These are phyloP conservation scores for Priceomyces melissophilus DNA, from an alignment of 805 yeast species.

Conservation along the genomic window DNA sequence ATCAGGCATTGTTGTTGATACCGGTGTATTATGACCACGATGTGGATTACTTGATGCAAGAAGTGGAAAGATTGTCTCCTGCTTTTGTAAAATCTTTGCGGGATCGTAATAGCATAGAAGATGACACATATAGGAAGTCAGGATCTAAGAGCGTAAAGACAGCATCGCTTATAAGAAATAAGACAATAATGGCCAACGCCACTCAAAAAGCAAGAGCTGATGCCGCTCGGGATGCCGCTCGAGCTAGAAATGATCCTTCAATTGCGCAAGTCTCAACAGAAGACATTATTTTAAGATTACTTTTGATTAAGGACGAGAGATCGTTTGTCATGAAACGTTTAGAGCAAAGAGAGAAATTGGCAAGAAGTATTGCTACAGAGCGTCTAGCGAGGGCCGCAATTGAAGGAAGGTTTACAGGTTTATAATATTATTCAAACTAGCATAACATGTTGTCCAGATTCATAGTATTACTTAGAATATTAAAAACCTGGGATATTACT, in stretches of 20 bases:
- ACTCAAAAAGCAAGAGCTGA: conserved; percentile 52
- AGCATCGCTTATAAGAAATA: conserved; percentile 54
- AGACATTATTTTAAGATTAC: conserved; percentile 67
- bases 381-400: conserved; percentile 46
- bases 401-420: conserved; percentile 28
- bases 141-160: conserved; percentile 26
- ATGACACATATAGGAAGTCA: conserved; percentile 5
- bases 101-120: conserved; percentile 45
- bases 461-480: background rate
- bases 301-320: conserved; percentile 62
- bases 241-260: conserved; percentile 40
- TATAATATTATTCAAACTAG: conserved; percentile 1
- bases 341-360: conserved; percentile 57
- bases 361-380: conserved; percentile 54
- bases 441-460: background rate
- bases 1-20: conserved; percentile 59
- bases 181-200: conserved; percentile 71
- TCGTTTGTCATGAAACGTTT: conserved; percentile 57
- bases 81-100: conserved; percentile 48
- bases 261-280: conserved; percentile 48
- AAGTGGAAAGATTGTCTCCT: conserved; percentile 58
- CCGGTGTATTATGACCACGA: conserved; percentile 63
- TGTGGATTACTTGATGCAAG: conserved; percentile 45
- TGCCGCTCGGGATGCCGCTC: conserved; percentile 43
- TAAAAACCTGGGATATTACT: background rate